These are phyloP conservation scores for Eucalyptus erythrocorys DNA, from an alignment of 345 rosid species.

Conservation along the genomic window DNA sequence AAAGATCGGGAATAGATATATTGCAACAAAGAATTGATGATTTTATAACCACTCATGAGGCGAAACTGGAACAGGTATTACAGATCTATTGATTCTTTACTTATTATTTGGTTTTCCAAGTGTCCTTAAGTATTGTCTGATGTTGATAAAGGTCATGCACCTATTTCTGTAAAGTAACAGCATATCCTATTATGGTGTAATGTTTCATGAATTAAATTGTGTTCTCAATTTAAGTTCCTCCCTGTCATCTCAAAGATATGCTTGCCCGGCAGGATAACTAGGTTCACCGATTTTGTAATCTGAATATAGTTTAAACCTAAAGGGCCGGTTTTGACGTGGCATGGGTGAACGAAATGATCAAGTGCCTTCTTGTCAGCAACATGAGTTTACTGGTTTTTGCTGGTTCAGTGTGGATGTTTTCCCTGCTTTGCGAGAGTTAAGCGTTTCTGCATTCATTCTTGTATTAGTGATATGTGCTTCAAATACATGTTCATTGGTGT, in stretches of 20 bases:
- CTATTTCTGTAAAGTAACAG: background rate
- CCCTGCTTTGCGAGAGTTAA: background rate
- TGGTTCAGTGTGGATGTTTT: background rate
- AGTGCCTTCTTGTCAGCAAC: background rate
- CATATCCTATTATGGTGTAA: background rate
- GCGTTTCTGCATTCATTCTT: background rate
- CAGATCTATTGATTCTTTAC: background rate
- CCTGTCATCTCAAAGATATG: background rate
- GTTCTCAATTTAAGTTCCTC: background rate
- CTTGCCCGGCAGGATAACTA: background rate
- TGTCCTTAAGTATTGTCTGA: background rate
- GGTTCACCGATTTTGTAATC: background rate
- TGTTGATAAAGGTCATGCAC: background rate
- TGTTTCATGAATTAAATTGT: background rate
- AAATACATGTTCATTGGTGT: background rate
- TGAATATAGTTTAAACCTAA: background rate
- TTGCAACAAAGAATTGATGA: slow-evolving; percentile 79
- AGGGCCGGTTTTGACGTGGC: background rate
- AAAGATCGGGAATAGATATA: slow-evolving; percentile 65
- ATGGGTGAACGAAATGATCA: background rate
- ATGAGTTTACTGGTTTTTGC: background rate
- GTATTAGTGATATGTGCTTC: background rate
- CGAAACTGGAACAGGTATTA: slow-evolving; percentile 63
- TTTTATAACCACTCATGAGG: slow-evolving; percentile 61
- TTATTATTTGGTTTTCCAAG: background rate